Evolutionary conservation across 331 rosid species (phyloP), one percentile per base, ranked within the genome.

Genomic region (Phaseolus coccineus): DNA sequence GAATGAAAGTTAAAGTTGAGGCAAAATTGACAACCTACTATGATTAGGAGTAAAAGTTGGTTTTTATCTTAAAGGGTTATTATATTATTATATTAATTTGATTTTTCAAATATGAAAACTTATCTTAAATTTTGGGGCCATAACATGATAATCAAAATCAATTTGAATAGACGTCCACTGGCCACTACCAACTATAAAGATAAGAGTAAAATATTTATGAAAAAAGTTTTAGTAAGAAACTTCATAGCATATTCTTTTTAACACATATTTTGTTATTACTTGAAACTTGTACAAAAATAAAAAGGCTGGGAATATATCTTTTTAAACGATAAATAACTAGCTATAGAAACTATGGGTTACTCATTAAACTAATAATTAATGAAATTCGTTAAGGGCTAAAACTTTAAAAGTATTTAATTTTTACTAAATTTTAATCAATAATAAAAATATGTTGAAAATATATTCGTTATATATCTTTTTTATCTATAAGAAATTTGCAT

Each of bases 11-110:
- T 65, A 11, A 25, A 68, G 39, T 42, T 68, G 37, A 22, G 48
- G 73, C 5, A 25, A 44, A 68, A 42, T 68, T 25, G 56, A 44
- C 56, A 68, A 6, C 22, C 72, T 8, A 44, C 27, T 25, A 68
- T 44, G 39, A 68, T 68, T 68, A 68, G 56, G 11, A 11, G 56
- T 68, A 68, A 68, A 68, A 68, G 73, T 25, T 13, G 22, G 12
- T 44, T 42, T 68, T 68, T 42, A 68, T 44, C 55, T 44, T 22
- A 44, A 68, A 25, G 10, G 16, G 4, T 37, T 65, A 0, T 5
- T 42, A 13, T 24, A 8, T 67, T 0, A 2, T 40, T 67, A 22
- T 40, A 9, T 19, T 39, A 30, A 30, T 30, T 35, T 35, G 22
- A 19, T 24, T 40, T 24, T 25, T 24, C 12, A 68, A 68, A 25